These are phyloP conservation scores for Limnomonas spitsbergensis DNA, from an alignment of 139 green algal genomes.

Conservation along the genomic window DNA sequence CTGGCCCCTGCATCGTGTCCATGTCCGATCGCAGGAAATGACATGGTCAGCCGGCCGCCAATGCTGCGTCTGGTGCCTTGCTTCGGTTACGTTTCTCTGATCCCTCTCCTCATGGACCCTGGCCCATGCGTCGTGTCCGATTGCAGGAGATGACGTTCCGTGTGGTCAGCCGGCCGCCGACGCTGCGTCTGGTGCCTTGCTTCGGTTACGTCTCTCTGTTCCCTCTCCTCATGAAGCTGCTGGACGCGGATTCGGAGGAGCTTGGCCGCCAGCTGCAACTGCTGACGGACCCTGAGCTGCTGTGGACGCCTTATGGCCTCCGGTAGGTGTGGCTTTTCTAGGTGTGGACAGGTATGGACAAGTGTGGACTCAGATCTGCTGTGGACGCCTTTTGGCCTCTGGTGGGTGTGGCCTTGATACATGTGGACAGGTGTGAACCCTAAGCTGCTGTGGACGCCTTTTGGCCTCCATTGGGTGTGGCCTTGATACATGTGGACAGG, in stretches of 20 bases:
- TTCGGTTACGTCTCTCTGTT: constrained; percentile 92
- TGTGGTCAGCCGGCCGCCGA: constrained; percentile 29
- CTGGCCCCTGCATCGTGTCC: too few species aligned
- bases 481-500: neutral
- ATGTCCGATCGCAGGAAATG: too few species aligned
- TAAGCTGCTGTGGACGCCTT: constrained; percentile 68
- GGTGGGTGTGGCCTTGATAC: too few species aligned
- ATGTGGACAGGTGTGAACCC: too few species aligned
- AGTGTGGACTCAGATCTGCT: too few species aligned
- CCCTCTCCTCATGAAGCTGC: constrained; percentile 82
- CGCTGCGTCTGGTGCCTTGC: constrained; percentile 66
- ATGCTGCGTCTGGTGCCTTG: constrained; percentile 65
- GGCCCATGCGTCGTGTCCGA: too few species aligned
- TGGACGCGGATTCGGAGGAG: constrained; percentile 53
- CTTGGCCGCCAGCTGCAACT: constrained; percentile 58
- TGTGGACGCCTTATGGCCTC: constrained; percentile 82
- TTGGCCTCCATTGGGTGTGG: constrained; percentile 68
- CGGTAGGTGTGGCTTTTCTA: constrained; percentile 42
- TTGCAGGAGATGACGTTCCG: constrained; percentile 27
- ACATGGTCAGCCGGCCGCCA: constrained; percentile 33
- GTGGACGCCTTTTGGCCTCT: too few species aligned
- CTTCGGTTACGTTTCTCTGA: constrained; percentile 88
- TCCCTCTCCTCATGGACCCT: constrained; percentile 86
- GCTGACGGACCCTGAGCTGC: constrained; percentile 45
- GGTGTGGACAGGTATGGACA: neutral